Percentiles rank a stretch among this genome's conserved stretches.
Evolutionary conservation across 106 monocot genomes (phyloP).

Genomic region (Dioscorea dumetorum): DNA sequence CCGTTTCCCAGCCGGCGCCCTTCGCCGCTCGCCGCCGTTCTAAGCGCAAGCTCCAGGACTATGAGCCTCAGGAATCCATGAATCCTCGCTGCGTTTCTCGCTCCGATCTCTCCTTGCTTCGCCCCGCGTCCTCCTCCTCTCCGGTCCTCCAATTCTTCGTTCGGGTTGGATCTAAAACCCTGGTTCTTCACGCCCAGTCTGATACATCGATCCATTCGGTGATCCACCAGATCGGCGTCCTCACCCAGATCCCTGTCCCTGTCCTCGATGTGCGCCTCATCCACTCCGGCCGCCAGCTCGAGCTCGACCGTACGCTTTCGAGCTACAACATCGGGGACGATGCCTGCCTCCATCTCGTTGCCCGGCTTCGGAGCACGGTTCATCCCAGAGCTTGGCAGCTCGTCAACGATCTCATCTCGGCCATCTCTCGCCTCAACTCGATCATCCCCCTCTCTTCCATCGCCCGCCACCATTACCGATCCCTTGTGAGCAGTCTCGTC

Average conservation of each 20-base stretch:
- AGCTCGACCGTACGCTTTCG: slow-evolving; percentile 24
- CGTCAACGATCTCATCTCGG: slow-evolving; percentile 32
- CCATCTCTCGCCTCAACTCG: background rate
- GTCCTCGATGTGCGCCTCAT: slow-evolving; percentile 37
- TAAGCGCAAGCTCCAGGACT: slow-evolving; percentile 52
- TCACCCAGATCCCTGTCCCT: slow-evolving; percentile 17
- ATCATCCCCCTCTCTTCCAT: background rate
- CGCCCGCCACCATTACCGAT: background rate
- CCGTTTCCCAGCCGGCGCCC: slow-evolving; percentile 13
- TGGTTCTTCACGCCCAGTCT: slow-evolving; percentile 40
- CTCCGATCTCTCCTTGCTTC: background rate
- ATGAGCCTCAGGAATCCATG: background rate
- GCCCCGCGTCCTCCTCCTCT: background rate
- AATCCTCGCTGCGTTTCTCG: background rate
- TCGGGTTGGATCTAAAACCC: slow-evolving; percentile 18
- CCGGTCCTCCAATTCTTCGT: slow-evolving; percentile 64
- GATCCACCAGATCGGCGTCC: slow-evolving; percentile 8
- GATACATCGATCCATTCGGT: slow-evolving; percentile 35
- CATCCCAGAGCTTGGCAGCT: slow-evolving; percentile 47
- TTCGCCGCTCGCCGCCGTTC: slow-evolving; percentile 19
- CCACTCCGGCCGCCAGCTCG: slow-evolving; percentile 56
- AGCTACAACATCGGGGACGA: slow-evolving; percentile 29
- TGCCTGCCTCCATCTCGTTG: slow-evolving; percentile 38
- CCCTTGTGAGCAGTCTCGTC: slow-evolving; percentile 21
- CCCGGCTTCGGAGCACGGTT: slow-evolving; percentile 44